These are phyloP conservation scores for Acanthamoeba lugdunensis DNA, from an alignment of 208 protist species.

Conservation along the genomic window DNA sequence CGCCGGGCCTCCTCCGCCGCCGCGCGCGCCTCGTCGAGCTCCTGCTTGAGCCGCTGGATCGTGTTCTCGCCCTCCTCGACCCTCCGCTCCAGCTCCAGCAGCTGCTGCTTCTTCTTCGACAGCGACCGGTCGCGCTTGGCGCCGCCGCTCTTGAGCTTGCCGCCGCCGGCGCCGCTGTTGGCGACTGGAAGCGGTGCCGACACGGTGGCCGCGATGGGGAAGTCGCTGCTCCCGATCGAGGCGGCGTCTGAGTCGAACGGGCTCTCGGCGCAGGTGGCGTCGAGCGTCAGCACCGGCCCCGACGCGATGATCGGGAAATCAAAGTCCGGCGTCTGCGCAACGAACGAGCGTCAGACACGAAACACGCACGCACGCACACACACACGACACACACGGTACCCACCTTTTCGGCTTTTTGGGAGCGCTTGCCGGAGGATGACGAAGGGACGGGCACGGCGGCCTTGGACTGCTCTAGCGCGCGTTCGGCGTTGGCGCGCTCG, in stretches of 20 bases:
- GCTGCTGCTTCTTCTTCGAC: constrained; percentile 10
- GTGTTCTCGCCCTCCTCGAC: neutral
- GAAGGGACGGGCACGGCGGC: neutral
- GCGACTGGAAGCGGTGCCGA: neutral
- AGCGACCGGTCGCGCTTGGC: neutral
- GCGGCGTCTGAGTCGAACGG: neutral
- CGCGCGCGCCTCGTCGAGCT: neutral
- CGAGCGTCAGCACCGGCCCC: neutral
- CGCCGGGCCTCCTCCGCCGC: constrained; percentile 24
- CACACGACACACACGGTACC: too few relatives aligned
- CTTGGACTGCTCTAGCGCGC: neutral
- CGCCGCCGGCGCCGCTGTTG: too few relatives aligned
- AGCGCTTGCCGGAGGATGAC: too few relatives aligned
- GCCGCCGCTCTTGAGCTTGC: neutral
- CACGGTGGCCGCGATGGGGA: neutral
- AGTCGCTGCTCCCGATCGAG: neutral
- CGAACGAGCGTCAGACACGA: too few relatives aligned
- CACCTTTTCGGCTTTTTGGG: too few relatives aligned
- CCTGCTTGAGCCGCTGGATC: neutral
- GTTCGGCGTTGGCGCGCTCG: too few relatives aligned
- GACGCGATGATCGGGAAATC: constrained; percentile 7
- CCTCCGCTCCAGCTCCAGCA: neutral
- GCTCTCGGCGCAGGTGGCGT: neutral
- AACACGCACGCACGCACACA: too few relatives aligned
- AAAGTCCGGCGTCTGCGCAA: neutral